Percentiles rank a stretch among this genome's conserved stretches.
These are phyloP conservation scores for Pyronema domesticum DNA, from an alignment of 495 filamentous ascomycete species.

Conservation along the genomic window DNA sequence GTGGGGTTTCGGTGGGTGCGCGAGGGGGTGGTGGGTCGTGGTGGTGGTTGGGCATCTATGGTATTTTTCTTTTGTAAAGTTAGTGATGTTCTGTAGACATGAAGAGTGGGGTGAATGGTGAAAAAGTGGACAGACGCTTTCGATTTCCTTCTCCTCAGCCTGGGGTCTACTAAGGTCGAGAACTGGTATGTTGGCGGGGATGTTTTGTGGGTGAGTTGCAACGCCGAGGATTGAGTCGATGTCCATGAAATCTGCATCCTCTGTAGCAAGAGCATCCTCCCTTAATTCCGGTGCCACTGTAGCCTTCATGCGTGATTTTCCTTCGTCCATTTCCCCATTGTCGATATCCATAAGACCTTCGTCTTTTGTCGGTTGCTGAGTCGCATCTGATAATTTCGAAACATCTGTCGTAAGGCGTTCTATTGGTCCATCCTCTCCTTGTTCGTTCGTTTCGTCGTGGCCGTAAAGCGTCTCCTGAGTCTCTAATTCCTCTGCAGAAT, in stretches of 20 bases:
- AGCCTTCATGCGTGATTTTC: too few relatives aligned
- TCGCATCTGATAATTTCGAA: too few relatives aligned
- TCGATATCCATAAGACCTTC: too few relatives aligned
- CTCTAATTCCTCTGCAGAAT: slow-evolving; percentile 26
- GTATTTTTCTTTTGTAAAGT: too few relatives aligned
- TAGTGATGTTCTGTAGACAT: too few relatives aligned
- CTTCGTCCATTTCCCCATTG: background rate
- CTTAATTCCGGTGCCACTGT: background rate
- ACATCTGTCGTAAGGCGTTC: too few relatives aligned
- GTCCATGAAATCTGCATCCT: slow-evolving; percentile 5
- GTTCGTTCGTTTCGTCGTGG: background rate
- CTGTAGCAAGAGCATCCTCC: background rate
- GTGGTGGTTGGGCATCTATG: too few relatives aligned
- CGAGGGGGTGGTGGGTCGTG: too few relatives aligned
- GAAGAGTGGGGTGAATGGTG: too few relatives aligned
- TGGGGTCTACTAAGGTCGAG: background rate
- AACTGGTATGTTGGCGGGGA: background rate
- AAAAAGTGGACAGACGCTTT: too few relatives aligned
- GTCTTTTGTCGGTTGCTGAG: too few relatives aligned
- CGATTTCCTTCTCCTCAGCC: slow-evolving; percentile 11
- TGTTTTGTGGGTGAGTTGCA: background rate
- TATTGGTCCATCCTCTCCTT: too few relatives aligned
- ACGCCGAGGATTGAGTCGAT: slow-evolving; percentile 4
- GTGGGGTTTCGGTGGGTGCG: background rate
- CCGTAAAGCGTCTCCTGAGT: slow-evolving; percentile 8